Base-by-base conservation (phyloP, 1,139 yeast species). In the Geotrichum siamense region DNA sequence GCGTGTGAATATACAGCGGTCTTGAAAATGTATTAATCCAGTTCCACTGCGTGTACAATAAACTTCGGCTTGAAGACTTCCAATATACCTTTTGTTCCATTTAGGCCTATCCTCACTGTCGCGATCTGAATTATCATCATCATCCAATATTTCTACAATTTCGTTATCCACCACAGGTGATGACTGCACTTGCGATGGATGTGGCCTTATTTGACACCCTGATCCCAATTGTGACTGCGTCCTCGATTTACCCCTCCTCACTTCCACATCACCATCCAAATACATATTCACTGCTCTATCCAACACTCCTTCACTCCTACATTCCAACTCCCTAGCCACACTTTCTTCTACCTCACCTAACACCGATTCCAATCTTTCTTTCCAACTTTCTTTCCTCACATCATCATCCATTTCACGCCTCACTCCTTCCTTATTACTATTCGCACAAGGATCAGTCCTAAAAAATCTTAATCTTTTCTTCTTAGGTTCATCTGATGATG, bases 41-140 rank as follows among this genome's bases (percentile, higher is more conserved):
- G 70, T 55, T 0, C 84, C 81, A 0, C 93, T 85, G 40, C 95
- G 66, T 0, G 94, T 85, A 8, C 94, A 87, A 84, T 89, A 82
- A 1, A 86, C 89, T 43, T 77, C 79, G 0, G 82, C 76, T 50
- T 79, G 80, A 22, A 85, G 55, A 1, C 86, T 71, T 0, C 96
- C 96, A 20, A 86, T 68, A 55, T 70, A 81, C 27, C 71, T 60
- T 40, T 47, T 42, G 10, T 39, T 38, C 64, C 63, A 59, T 33
- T 63, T 21, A 8, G 8, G 26, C 5, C 15, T 5, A 9, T 21
- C 37, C 5, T n/a, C 21, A 15, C n/a, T 10, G 5, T 19, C 22
- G 5, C 5, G 34, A 6, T 17, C n/a, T 5, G 10, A 12, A 31
- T 9, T 31, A 5, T 21, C 17, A 15, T 6, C 34, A 5, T 28